Percentiles rank a stretch among this genome's conserved stretches.
phyloP scores from a whole-genome alignment of 2,329 filamentous ascomycete genomes.

The Epichloe gansuensis region DNA sequence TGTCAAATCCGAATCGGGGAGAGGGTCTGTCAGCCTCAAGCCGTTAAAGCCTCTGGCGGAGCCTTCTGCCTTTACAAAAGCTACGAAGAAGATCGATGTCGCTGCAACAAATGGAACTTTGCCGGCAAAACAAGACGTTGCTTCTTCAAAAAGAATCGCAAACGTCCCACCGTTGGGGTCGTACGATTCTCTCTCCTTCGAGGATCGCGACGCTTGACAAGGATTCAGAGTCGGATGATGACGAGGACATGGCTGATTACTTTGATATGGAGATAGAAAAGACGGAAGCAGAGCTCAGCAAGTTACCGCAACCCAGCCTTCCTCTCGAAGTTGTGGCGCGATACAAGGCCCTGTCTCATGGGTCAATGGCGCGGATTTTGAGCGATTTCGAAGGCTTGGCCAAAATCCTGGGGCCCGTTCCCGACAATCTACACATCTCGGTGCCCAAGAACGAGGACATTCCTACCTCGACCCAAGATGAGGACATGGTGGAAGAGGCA shows the following conservation, averaged over 20 bases:
- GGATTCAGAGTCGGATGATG: constrained; percentile 40
- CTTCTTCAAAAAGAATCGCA: constrained; percentile 13
- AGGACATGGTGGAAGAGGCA: not conserved
- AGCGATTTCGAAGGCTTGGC: constrained; percentile 31
- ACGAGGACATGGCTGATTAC: constrained; percentile 46
- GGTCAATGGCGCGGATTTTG: constrained; percentile 35
- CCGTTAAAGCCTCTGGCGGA: not conserved
- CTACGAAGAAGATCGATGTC: not conserved
- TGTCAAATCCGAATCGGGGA: constrained; percentile 27
- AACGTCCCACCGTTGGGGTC: constrained; percentile 18
- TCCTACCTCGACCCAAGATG: not conserved
- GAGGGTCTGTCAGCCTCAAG: not conserved
- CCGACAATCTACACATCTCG: constrained; percentile 6
- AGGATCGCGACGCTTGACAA: constrained; percentile 21
- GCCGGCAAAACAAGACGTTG: not conserved
- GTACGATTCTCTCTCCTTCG: constrained; percentile 28
- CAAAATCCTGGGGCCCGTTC: constrained; percentile 29
- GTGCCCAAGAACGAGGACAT: not conserved
- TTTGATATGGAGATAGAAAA: constrained; percentile 42
- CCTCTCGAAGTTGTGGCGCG: constrained; percentile 31
- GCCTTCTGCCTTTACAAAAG: not conserved
- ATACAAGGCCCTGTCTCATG: constrained; percentile 35
- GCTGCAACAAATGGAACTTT: not conserved
- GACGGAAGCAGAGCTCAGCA: constrained; percentile 35
- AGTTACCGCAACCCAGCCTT: constrained; percentile 28